A percentile compares a stretch with the other conserved stretches of the same genome.
Conservation (phyloP, 2,329 filamentous ascomycete species). For the Phyllosticta ampelicida region DNA sequence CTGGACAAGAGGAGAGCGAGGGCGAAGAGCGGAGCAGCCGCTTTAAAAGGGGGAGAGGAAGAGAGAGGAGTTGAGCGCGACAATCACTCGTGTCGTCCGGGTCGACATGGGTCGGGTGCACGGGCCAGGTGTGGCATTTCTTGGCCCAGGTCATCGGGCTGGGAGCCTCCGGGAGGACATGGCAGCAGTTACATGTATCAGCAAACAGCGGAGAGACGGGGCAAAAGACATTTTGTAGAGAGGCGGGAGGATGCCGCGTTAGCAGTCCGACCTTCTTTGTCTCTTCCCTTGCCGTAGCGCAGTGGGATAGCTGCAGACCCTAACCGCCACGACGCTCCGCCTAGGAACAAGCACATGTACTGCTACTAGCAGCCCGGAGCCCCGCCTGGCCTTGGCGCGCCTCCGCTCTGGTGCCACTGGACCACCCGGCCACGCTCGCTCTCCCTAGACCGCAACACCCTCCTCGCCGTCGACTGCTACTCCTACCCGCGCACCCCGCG, state of each 20-base stretch:
- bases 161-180: too few species aligned
- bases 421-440: neutral
- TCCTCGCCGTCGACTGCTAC: neutral
- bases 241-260: neutral
- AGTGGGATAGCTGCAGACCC: neutral
- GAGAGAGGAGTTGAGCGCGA: neutral
- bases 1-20: neutral
- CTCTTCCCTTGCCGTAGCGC: neutral
- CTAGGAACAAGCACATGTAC: too few species aligned
- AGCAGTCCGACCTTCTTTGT: neutral
- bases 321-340: neutral
- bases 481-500: too few species aligned
- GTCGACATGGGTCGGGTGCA: neutral
- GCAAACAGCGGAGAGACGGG: too few species aligned
- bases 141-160: too few species aligned
- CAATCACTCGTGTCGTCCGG: neutral
- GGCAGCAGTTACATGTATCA: too few species aligned
- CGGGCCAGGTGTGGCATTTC: neutral
- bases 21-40: neutral
- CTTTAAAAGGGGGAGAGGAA: neutral
- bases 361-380: too few species aligned
- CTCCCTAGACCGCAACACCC: neutral
- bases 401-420: neutral
- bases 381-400: neutral
- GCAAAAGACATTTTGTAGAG: too few species aligned